Conservation (phyloP, 257 asterid genomes). For the Solanum peruvianum region DNA sequence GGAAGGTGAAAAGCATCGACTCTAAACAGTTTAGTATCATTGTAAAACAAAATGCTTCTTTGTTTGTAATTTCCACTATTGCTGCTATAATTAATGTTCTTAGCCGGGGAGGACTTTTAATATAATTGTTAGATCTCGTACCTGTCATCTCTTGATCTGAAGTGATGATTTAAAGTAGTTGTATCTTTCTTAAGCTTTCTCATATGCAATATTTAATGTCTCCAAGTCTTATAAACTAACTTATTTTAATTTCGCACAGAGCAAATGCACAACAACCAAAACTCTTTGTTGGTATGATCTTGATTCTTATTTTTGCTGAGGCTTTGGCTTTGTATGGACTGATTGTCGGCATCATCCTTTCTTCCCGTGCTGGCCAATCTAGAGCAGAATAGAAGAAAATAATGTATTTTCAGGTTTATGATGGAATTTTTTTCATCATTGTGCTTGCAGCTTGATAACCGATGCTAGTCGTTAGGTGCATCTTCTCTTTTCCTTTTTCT, state of each 20-base stretch:
- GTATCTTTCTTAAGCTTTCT: neutral
- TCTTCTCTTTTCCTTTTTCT: neutral
- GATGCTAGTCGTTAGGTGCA: neutral
- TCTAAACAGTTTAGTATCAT: neutral
- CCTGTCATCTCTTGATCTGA: neutral
- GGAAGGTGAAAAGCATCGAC: neutral
- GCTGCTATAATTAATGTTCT: neutral
- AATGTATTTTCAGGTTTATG: neutral
- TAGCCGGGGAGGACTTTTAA: neutral
- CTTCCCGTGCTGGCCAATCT: conserved; percentile 1
- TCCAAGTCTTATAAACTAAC: neutral
- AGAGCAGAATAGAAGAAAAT: neutral
- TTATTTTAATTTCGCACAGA: neutral
- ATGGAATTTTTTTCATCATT: neutral
- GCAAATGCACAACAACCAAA: neutral
- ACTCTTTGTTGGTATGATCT: neutral
- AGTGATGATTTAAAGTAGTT: neutral
- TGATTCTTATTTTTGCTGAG: neutral
- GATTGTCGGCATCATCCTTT: neutral
- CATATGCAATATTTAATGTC: neutral
- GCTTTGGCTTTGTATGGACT: neutral
- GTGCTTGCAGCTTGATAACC: neutral
- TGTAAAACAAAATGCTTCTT: neutral
- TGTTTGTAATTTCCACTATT: neutral
- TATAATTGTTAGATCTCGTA: neutral